A percentile compares a stretch with the other conserved stretches of the same genome.
Conservation (phyloP, 257 asterid genomes). For the Nemophila menziesii region DNA sequence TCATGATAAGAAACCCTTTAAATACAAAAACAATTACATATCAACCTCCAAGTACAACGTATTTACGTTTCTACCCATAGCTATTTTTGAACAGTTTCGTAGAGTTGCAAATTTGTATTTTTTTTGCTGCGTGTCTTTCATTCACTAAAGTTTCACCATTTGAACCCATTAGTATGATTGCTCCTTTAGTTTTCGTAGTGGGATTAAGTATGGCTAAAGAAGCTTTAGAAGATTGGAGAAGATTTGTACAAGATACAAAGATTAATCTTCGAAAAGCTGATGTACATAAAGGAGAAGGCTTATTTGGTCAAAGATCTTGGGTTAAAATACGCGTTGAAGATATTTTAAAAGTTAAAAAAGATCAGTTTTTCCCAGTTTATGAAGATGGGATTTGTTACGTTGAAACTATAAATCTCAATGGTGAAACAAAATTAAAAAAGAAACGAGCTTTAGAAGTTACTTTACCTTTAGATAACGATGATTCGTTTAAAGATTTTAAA, state of each 20-base stretch:
- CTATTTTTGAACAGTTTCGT: slow-evolving; percentile 80
- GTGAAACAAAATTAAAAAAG: slow-evolving; percentile 91
- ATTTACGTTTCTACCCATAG: slow-evolving; percentile 78
- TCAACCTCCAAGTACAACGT: slow-evolving; percentile 88
- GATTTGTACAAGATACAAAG: slow-evolving; percentile 88
- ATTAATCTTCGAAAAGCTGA: slow-evolving; percentile 69
- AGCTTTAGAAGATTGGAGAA: slow-evolving; percentile 88
- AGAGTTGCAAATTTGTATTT: slow-evolving; percentile 92
- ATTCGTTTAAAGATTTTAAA: slow-evolving; percentile 55
- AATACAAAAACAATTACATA: slow-evolving; percentile 60
- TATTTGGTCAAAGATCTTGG: slow-evolving; percentile 66
- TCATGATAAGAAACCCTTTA: slow-evolving; percentile 59
- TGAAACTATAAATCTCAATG: slow-evolving; percentile 92
- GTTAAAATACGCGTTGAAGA: slow-evolving; percentile 88
- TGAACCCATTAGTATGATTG: slow-evolving; percentile 74
- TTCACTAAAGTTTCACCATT: slow-evolving; percentile 77
- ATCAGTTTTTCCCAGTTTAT: slow-evolving; percentile 80
- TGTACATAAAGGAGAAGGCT: slow-evolving; percentile 56
- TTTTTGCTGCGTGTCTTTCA: slow-evolving; percentile 79
- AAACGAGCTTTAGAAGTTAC: slow-evolving; percentile 73
- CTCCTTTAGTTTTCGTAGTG: slow-evolving; percentile 82
- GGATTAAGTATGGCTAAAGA: slow-evolving; percentile 98
- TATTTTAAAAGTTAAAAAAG: slow-evolving; percentile 79
- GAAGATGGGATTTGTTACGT: slow-evolving; percentile 95
- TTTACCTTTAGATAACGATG: slow-evolving; percentile 47